Evolutionary conservation across 225 moss, liverwort and hornwort genomes (phyloP).

Genomic region (Pleurozium schreberi): DNA sequence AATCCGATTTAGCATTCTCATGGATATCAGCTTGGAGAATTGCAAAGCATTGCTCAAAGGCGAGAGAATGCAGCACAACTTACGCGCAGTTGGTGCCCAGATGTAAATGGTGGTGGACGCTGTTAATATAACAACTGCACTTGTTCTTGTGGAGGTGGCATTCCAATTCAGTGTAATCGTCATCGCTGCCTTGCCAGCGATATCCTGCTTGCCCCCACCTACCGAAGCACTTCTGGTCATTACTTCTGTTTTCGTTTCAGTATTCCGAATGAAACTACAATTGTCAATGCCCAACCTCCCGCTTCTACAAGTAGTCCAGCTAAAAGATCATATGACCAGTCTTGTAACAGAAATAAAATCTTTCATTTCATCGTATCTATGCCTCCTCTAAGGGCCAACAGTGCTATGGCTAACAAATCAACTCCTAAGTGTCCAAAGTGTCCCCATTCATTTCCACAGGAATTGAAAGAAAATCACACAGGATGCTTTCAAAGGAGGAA

Average conservation of each 20-base stretch:
- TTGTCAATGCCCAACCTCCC: neutral
- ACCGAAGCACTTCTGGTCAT: conserved; percentile 32
- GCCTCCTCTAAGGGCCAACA: neutral
- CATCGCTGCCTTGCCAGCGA: conserved; percentile 36
- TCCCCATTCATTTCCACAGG: neutral
- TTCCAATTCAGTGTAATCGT: conserved; percentile 42
- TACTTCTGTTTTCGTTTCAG: conserved; percentile 10
- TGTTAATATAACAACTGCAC: neutral
- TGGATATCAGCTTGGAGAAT: neutral
- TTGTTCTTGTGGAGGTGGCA: neutral
- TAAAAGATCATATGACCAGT: neutral
- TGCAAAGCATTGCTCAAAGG: neutral
- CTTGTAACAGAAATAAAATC: neutral
- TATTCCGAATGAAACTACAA: neutral
- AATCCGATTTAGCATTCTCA: neutral
- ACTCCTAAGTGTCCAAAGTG: neutral
- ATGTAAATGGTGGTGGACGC: conserved; percentile 13
- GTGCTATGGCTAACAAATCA: neutral
- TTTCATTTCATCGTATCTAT: neutral
- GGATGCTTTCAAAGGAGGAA: neutral
- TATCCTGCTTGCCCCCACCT: conserved; percentile 46
- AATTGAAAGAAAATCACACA: neutral
- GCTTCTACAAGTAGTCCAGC: neutral
- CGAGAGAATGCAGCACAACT: neutral
- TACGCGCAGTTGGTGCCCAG: conserved; percentile 50